Evolutionary conservation across 306 rosid species (phyloP).

Genomic region (Medicago ruthenica): DNA sequence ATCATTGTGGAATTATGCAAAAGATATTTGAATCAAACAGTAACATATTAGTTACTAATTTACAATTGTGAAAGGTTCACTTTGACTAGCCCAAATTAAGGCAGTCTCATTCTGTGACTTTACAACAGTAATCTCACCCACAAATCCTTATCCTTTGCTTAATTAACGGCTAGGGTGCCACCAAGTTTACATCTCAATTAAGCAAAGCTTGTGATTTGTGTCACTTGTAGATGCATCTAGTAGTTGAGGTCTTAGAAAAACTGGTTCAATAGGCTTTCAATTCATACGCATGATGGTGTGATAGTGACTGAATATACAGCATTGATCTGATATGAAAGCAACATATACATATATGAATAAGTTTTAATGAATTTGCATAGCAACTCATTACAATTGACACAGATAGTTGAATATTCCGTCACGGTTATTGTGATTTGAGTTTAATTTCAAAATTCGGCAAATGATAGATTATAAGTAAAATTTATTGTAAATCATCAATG

Average conservation of each 20-base stretch:
- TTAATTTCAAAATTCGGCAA: too few relatives aligned
- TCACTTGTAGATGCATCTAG: constrained; percentile 16
- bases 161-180: constrained; percentile 48
- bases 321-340: constrained; percentile 43
- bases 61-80: constrained; percentile 3
- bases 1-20: not conserved
- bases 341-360: not conserved
- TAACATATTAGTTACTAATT: not conserved
- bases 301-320: constrained; percentile 24
- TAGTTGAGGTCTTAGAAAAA: constrained; percentile 15
- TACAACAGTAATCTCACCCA: constrained; percentile 48
- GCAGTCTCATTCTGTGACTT: constrained; percentile 35
- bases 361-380: too few relatives aligned
- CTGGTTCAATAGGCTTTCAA: constrained; percentile 20
- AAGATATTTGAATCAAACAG: constrained; percentile 15
- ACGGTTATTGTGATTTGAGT: too few relatives aligned
- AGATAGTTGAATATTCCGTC: too few relatives aligned
- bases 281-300: constrained; percentile 44
- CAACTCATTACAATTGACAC: too few relatives aligned
- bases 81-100: constrained; percentile 43
- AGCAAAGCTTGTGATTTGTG: constrained; percentile 2
- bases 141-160: constrained; percentile 45
- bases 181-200: constrained; percentile 4
- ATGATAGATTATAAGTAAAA: too few relatives aligned
- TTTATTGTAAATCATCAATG: too few relatives aligned